phyloP scores from a whole-genome alignment of 805 yeast genomes.

The Clavispora santaluciae region DNA sequence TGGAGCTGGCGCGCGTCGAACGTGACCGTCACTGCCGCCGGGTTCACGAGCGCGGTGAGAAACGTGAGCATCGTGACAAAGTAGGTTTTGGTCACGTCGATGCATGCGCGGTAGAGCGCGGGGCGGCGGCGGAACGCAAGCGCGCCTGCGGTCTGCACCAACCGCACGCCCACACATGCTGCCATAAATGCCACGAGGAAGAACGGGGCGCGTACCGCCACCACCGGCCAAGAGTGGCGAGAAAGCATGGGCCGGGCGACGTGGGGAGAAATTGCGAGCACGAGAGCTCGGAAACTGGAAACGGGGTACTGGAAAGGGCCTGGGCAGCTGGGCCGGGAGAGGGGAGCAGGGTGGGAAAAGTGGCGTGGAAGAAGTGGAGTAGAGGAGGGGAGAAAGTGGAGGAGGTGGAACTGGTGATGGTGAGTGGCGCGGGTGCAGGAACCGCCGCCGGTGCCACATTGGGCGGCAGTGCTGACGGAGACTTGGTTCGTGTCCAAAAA shows the following conservation, averaged over 20 bases:
- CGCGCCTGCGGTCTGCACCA: slow-evolving; percentile 41
- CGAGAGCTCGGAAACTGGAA: too few species aligned
- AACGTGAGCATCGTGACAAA: slow-evolving; percentile 54
- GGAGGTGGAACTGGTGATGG: too few species aligned
- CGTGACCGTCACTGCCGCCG: slow-evolving; percentile 49
- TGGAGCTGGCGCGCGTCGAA: slow-evolving; percentile 24
- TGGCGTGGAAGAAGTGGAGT: too few species aligned
- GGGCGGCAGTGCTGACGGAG: too few species aligned
- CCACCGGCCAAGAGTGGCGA: slow-evolving; percentile 16
- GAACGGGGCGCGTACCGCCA: slow-evolving; percentile 19
- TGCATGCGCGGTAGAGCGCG: slow-evolving; percentile 32
- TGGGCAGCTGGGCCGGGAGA: too few species aligned
- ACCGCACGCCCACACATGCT: slow-evolving; percentile 38
- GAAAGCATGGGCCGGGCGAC: slow-evolving; percentile 2
- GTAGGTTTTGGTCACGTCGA: slow-evolving; percentile 52
- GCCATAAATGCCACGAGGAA: slow-evolving; percentile 18
- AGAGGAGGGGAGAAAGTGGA: too few species aligned
- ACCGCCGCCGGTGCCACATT: too few species aligned
- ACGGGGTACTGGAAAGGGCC: too few species aligned
- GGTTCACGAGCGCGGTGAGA: slow-evolving; percentile 46
- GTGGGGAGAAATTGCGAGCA: too few species aligned
- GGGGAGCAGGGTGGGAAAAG: too few species aligned
- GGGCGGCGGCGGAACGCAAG: slow-evolving; percentile 27
- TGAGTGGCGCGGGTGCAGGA: too few species aligned
- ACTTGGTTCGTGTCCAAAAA: too few species aligned